Conservation (phyloP, 768 basidiomycete species). For the Lepiota brunneoincarnata region DNA sequence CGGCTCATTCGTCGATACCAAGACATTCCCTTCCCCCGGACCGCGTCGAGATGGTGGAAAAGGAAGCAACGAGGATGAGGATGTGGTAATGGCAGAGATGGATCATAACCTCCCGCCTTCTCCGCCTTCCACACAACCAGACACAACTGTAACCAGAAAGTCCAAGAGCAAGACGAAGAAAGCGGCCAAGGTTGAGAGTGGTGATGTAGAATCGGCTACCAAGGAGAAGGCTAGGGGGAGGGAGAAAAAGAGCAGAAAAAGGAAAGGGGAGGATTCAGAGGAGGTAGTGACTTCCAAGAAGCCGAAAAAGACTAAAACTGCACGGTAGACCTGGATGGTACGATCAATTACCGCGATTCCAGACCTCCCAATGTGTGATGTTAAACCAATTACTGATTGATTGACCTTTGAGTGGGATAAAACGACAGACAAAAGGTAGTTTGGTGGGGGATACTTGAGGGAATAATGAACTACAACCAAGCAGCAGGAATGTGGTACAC, state of each 20-base stretch:
- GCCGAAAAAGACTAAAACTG: slow-evolving; percentile 26
- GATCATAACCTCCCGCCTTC: slow-evolving; percentile 6
- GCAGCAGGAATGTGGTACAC: not conserved
- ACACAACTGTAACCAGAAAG: slow-evolving; percentile 2
- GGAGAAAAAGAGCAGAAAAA: slow-evolving; percentile 45
- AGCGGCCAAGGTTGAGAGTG: slow-evolving; percentile 18
- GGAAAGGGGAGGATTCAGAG: slow-evolving; percentile 34
- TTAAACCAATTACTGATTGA: too few relatives aligned
- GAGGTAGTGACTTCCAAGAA: slow-evolving; percentile 37
- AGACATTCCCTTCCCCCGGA: not conserved
- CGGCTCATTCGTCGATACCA: slow-evolving; percentile 39
- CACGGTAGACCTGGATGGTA: slow-evolving; percentile 1
- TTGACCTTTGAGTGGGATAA: not conserved
- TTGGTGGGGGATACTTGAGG: not conserved
- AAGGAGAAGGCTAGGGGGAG: slow-evolving; percentile 23
- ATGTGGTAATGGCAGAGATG: slow-evolving; percentile 11
- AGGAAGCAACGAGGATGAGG: slow-evolving; percentile 21
- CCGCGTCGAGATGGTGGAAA: slow-evolving; percentile 7
- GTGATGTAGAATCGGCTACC: slow-evolving; percentile 14
- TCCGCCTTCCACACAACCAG: slow-evolving; percentile 1
- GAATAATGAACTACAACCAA: slow-evolving; percentile 1
- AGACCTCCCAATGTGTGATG: too few relatives aligned
- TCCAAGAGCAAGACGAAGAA: slow-evolving; percentile 12
- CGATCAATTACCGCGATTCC: too few relatives aligned
- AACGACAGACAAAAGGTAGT: not conserved